Conservation (phyloP, 331 rosid species). For the Rhamnella rubrinervis region DNA sequence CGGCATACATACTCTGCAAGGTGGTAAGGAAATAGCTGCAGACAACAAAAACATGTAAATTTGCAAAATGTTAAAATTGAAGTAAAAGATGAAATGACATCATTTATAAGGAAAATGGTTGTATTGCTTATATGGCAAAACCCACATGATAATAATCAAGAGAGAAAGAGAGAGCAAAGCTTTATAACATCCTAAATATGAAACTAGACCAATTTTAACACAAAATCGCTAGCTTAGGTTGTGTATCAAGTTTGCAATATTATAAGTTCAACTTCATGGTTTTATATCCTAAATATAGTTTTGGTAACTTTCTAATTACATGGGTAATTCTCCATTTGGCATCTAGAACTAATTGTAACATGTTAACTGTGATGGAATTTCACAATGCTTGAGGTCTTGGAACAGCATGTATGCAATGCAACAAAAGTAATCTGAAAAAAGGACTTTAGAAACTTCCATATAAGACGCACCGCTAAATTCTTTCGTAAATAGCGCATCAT, state of each 20-base stretch:
- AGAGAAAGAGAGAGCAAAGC: neutral
- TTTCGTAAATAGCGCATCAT: constrained; percentile 88
- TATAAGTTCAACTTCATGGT: neutral
- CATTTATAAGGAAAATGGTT: neutral
- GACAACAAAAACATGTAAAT: constrained; percentile 37
- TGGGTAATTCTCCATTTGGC: neutral
- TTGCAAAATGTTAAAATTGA: constrained; percentile 22
- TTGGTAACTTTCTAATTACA: neutral
- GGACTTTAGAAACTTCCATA: constrained; percentile 20
- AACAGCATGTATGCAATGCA: neutral
- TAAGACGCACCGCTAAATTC: constrained; percentile 76
- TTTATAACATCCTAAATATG: neutral
- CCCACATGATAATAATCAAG: constrained; percentile 11
- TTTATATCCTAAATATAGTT: neutral
- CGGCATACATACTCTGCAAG: constrained; percentile 91
- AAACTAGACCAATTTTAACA: constrained; percentile 2
- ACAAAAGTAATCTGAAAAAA: constrained; percentile 14
- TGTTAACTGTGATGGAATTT: neutral
- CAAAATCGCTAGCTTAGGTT: neutral
- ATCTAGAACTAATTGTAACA: neutral
- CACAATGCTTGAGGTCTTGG: neutral
- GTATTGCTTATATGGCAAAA: constrained; percentile 2
- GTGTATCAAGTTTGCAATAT: neutral
- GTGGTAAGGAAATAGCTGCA: constrained; percentile 98
- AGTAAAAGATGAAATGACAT: constrained; percentile 13